phyloP scores from a whole-genome alignment of 352 stramenopile genomes.

The Phytophthora meadii region DNA sequence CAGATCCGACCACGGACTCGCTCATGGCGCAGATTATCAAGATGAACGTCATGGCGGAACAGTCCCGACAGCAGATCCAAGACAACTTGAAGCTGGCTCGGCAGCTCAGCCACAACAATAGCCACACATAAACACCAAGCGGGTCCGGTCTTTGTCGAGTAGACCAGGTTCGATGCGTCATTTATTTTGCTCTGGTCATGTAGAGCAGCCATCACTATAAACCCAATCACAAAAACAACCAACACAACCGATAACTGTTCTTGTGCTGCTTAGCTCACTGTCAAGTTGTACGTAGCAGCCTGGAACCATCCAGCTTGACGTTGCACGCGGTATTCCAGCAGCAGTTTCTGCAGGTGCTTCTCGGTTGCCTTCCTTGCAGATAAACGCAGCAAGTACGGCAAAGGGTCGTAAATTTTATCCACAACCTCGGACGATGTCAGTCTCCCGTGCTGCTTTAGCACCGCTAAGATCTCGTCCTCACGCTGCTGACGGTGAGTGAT shows the following conservation, averaged over 20 bases:
- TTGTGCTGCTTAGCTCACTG: constrained; percentile 25
- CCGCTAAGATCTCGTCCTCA: constrained; percentile 66
- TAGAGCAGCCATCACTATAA: constrained; percentile 33
- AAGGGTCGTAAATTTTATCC: constrained; percentile 54
- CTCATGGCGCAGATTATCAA: constrained; percentile 78
- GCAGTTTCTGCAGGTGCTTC: constrained; percentile 73
- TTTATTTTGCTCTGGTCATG: constrained; percentile 30
- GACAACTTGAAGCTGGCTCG: constrained; percentile 66
- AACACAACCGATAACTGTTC: constrained; percentile 12
- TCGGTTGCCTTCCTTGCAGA: constrained; percentile 61
- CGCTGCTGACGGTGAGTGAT: constrained; percentile 76
- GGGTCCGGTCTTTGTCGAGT: constrained; percentile 38
- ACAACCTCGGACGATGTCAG: constrained; percentile 63
- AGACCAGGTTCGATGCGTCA: constrained; percentile 30
- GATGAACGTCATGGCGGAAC: constrained; percentile 81
- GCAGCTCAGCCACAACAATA: constrained; percentile 38
- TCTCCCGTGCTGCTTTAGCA: constrained; percentile 33
- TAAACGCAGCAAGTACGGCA: constrained; percentile 61
- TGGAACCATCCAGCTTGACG: constrained; percentile 33
- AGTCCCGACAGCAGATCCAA: constrained; percentile 65
- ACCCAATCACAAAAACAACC: constrained; percentile 25
- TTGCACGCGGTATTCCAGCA: constrained; percentile 51
- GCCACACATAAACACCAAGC: constrained; percentile 14
- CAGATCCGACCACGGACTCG: constrained; percentile 46
- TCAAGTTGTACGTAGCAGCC: constrained; percentile 39